Base-by-base conservation (phyloP, 108 stramenopile genomes). In the Schizochytrium sp. region DNA sequence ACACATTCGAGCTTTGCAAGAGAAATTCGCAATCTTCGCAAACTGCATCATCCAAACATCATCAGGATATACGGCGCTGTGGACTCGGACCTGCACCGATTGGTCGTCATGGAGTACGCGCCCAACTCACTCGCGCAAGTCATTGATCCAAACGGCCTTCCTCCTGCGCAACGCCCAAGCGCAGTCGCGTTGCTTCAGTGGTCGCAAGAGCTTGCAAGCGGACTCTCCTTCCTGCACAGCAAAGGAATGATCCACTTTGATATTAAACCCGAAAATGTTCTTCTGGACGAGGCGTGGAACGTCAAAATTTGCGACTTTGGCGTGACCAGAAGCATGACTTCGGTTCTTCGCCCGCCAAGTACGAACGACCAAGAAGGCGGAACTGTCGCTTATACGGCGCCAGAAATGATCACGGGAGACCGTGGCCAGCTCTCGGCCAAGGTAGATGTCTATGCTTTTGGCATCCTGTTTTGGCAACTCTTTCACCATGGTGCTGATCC, bases 91-190 rank as follows among this genome's bases (percentile, higher is more conserved):
- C 48, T 83, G 2, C 76, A 53, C 48, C 76, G 76, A 16, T 16
- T 83, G 45, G n/a, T 83, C 10, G n/a, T 83, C 18, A 83, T 83
- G 76, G 76, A 83, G 76, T 53, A 53, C 51, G 76, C 76, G n/a
- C 76, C 45, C 8, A 8, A 47, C 3, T 53, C 48, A 6, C n/a
- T 83, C n/a, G 76, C 76, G 28, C 6, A 47, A 12, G n/a, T 83
- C 0, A 69, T 69, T 18, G 63, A 8, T 12, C 63, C 18, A 8
- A 18, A 4, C 25, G 63, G 63, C 0, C 51, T 83, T 12, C 76
- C 76, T 0, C 45, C 48, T 55, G 45, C 6, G 25, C 76, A 83
- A 23, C n/a, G 48, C 0, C 48, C 48, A 45, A 83, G 23, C 48
- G 45, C 76, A 12, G 10, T 83, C 14, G 23, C 76, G 25, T 23